phyloP scores from a whole-genome alignment of 257 asterid species.

The Verbena officinalis region DNA sequence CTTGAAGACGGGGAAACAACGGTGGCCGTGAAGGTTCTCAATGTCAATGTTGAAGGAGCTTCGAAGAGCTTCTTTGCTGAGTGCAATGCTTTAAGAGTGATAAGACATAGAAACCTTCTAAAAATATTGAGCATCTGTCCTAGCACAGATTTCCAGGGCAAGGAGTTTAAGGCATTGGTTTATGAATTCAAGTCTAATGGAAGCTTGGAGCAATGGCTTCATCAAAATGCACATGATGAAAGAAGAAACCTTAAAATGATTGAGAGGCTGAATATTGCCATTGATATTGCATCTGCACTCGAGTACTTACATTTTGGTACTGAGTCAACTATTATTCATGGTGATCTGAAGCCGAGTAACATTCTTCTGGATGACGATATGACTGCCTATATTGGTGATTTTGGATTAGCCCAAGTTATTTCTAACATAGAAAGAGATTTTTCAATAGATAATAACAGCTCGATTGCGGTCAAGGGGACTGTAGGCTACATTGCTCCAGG shows the following conservation, averaged over 20 bases:
- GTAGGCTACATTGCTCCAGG: constrained; percentile 41
- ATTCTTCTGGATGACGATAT: constrained; percentile 36
- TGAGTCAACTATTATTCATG: constrained; percentile 27
- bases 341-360: constrained; percentile 42
- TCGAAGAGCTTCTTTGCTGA: constrained; percentile 35
- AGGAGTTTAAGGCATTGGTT: constrained; percentile 36
- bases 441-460: background rate
- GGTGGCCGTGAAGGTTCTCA: constrained; percentile 32
- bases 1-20: constrained; percentile 14
- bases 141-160: constrained; percentile 32
- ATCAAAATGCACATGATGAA: background rate
- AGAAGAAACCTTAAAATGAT: constrained; percentile 18
- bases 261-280: constrained; percentile 31
- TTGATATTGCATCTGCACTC: constrained; percentile 34
- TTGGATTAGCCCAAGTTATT: constrained; percentile 37
- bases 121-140: constrained; percentile 33
- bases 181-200: constrained; percentile 39
- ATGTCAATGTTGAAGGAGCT: constrained; percentile 31
- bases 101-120: constrained; percentile 36
- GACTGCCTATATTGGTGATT: constrained; percentile 38
- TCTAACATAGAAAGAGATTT: background rate
- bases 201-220: constrained; percentile 34
- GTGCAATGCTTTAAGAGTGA: constrained; percentile 26
- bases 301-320: constrained; percentile 33
- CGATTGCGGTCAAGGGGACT: constrained; percentile 26